A percentile compares a stretch with the other conserved stretches of the same genome.
phyloP scores from a whole-genome alignment of 352 stramenopile species.

The Thraustotheca clavata region DNA sequence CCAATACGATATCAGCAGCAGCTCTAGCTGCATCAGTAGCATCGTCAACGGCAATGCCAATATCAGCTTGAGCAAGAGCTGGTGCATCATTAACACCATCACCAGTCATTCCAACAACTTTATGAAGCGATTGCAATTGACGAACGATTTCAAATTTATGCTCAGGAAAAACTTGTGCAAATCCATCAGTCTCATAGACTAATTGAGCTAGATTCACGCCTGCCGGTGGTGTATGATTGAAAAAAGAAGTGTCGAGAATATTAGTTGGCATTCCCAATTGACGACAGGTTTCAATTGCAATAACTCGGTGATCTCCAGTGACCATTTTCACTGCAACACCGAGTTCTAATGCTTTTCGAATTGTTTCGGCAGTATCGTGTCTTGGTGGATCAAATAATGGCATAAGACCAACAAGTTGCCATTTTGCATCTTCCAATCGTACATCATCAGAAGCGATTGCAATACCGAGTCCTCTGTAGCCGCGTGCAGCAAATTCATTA shows the following conservation, averaged over 20 bases:
- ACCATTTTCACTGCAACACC: constrained; percentile 95
- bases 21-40: constrained; percentile 55
- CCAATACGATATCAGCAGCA: constrained; percentile 56
- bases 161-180: constrained; percentile 88
- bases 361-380: constrained; percentile 88
- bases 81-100: constrained; percentile 91
- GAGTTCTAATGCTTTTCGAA: constrained; percentile 82
- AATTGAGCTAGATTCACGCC: constrained; percentile 63
- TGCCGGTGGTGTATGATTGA: constrained; percentile 56
- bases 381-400: constrained; percentile 91
- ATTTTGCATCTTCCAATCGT: constrained; percentile 70
- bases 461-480: constrained; percentile 59
- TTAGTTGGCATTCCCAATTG: constrained; percentile 84
- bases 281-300: constrained; percentile 88
- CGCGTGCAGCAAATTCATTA: constrained; percentile 62
- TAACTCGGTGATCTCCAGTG: constrained; percentile 90
- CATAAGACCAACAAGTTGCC: constrained; percentile 89
- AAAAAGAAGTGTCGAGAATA: constrained; percentile 73
- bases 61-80: constrained; percentile 81
- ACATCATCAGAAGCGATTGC: constrained; percentile 51
- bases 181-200: constrained; percentile 90
- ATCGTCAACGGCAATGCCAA: constrained; percentile 83
- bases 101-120: constrained; percentile 75
- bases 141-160: constrained; percentile 91
- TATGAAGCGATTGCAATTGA: constrained; percentile 78